Conservation (phyloP, 192 early-diverging fungal genomes). For the Pilobolus umbonatus region DNA sequence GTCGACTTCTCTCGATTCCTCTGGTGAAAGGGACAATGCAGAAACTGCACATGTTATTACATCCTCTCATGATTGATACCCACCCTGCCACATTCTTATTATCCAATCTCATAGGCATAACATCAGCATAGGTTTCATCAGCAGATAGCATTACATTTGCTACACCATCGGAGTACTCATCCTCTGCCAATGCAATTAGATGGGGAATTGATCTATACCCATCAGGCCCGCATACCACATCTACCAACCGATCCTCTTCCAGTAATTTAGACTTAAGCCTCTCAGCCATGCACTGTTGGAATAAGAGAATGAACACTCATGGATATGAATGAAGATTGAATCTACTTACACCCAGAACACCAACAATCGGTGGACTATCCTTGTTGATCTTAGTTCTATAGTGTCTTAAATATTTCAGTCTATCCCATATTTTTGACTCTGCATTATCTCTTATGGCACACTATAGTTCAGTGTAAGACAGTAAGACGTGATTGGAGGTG, state of each 20-base stretch:
- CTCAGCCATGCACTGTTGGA: slow-evolving; percentile 67
- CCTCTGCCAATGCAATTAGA: slow-evolving; percentile 60
- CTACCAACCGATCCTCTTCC: slow-evolving; percentile 63
- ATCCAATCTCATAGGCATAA: slow-evolving; percentile 66
- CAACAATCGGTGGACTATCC: slow-evolving; percentile 59
- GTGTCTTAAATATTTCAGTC: slow-evolving; percentile 52
- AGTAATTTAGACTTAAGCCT: slow-evolving; percentile 66
- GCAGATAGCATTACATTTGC: slow-evolving; percentile 79
- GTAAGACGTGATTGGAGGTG: no score
- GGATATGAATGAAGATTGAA: neutral
- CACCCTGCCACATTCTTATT: slow-evolving; percentile 62
- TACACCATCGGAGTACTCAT: slow-evolving; percentile 56
- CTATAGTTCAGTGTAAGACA: neutral
- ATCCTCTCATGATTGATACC: slow-evolving; percentile 73
- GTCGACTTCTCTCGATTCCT: slow-evolving; percentile 67
- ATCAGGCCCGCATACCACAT: slow-evolving; percentile 76
- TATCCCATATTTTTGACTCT: slow-evolving; percentile 67
- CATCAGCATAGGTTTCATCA: slow-evolving; percentile 77
- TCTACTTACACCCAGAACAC: slow-evolving; percentile 58
- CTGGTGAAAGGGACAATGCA: slow-evolving; percentile 78
- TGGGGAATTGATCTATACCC: slow-evolving; percentile 72
- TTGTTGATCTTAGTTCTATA: slow-evolving; percentile 49
- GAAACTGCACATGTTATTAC: slow-evolving; percentile 81
- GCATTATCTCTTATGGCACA: slow-evolving; percentile 78
- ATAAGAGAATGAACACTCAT: neutral